These are phyloP conservation scores for Leishmania braziliensis DNA, from an alignment of 208 protist genomes.

Conservation along the genomic window DNA sequence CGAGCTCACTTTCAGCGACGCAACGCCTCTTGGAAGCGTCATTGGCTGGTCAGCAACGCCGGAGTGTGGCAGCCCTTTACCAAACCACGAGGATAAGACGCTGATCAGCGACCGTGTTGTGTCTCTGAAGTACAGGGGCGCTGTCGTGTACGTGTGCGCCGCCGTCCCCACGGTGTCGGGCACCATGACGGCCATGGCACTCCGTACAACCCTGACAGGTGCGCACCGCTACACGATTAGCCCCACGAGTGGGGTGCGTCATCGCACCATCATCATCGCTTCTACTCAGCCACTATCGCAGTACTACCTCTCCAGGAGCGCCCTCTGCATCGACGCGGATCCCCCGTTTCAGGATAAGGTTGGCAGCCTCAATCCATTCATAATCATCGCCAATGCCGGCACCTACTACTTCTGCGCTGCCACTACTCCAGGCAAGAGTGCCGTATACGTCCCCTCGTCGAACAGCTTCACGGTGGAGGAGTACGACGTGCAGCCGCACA, in stretches of 20 bases:
- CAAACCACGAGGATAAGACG: no score
- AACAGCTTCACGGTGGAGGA: constrained; percentile 1
- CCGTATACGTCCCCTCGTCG: not conserved
- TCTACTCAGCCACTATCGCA: not conserved
- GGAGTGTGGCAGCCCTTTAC: not conserved
- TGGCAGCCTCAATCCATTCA: no score
- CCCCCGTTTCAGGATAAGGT: no score
- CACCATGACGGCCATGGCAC: not conserved
- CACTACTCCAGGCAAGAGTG: not conserved
- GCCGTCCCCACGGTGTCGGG: constrained; percentile 1
- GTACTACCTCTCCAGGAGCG: not conserved
- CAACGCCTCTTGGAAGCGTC: constrained; percentile 2
- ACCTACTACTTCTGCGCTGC: not conserved
- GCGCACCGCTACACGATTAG: not conserved
- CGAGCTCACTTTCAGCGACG: constrained; percentile 2
- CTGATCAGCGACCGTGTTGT: not conserved
- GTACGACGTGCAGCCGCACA: constrained; percentile 20
- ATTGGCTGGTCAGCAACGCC: not conserved
- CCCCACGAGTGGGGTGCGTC: constrained; percentile 4
- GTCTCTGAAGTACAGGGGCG: not conserved
- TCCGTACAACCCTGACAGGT: not conserved
- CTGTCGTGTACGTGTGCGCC: constrained; percentile 2
- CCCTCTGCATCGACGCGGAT: not conserved
- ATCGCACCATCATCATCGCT: not conserved
- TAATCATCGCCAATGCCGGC: not conserved